A percentile compares a stretch with the other conserved stretches of the same genome.
phyloP scores from a whole-genome alignment of 805 yeast species.

The Ogataea wickerhamii region DNA sequence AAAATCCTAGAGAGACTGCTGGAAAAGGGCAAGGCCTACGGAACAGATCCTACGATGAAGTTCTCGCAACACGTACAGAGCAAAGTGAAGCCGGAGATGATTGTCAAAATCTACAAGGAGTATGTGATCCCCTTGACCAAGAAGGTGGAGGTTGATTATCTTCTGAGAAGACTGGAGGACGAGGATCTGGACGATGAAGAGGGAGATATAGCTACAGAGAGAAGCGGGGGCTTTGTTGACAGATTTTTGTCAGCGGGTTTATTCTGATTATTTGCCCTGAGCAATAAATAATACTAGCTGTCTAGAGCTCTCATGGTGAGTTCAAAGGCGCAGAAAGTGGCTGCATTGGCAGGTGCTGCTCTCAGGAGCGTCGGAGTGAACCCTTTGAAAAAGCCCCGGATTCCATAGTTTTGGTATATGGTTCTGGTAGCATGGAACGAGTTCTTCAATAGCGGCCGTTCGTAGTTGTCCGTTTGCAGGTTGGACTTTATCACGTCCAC shows the following conservation, averaged over 20 bases:
- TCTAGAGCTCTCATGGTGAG: slow-evolving; percentile 68
- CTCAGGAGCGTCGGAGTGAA: slow-evolving; percentile 88
- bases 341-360: slow-evolving; percentile 98
- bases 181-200: slow-evolving; percentile 21
- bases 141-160: slow-evolving; percentile 90
- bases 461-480: slow-evolving; percentile 70
- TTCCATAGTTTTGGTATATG: slow-evolving; percentile 56
- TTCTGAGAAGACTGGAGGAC: slow-evolving; percentile 77
- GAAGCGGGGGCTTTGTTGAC: slow-evolving; percentile 22
- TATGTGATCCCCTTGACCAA: slow-evolving; percentile 92
- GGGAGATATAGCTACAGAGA: slow-evolving; percentile 16
- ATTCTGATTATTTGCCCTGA: slow-evolving; percentile 8
- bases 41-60: slow-evolving; percentile 79
- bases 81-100: slow-evolving; percentile 75
- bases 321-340: slow-evolving; percentile 93
- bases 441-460: slow-evolving; percentile 55
- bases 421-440: slow-evolving; percentile 56
- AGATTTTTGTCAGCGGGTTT: slow-evolving; percentile 24
- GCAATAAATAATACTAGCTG: slow-evolving; percentile 15
- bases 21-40: slow-evolving; percentile 81
- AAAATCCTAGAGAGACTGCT: slow-evolving; percentile 75
- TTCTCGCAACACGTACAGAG: slow-evolving; percentile 64
- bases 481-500: slow-evolving; percentile 88
- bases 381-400: slow-evolving; percentile 82
- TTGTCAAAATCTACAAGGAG: slow-evolving; percentile 80